Percentiles rank a stretch among this genome's conserved stretches.
Evolutionary conservation across 352 stramenopile species (phyloP).

Genomic region (Globisporangium canariense): DNA sequence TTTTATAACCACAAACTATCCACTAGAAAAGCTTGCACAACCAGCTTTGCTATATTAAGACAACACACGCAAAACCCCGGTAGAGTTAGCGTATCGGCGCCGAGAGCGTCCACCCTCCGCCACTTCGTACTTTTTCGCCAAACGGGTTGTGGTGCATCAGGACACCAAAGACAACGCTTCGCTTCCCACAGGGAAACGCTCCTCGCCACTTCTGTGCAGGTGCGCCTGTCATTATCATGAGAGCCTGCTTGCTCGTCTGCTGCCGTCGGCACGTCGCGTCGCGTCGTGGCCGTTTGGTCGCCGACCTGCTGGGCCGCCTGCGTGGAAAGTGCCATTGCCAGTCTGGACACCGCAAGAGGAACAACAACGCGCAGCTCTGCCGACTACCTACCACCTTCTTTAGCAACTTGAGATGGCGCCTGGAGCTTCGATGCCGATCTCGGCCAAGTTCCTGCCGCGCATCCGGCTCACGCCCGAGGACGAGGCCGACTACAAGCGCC

Average conservation of each 20-base stretch:
- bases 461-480: conserved; percentile 31
- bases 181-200: too few species aligned
- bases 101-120: too few species aligned
- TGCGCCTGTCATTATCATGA: too few species aligned
- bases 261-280: background rate
- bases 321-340: background rate
- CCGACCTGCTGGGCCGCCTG: background rate
- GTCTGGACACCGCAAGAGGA: background rate
- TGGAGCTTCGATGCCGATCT: background rate
- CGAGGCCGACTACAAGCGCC: conserved; percentile 24
- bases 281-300: background rate
- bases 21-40: too few species aligned
- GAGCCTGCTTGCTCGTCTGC: background rate
- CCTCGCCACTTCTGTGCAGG: too few species aligned
- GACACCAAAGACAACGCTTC: too few species aligned
- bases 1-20: too few species aligned
- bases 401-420: background rate
- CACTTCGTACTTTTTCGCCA: too few species aligned
- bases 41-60: too few species aligned
- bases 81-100: too few species aligned
- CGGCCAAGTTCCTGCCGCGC: conserved; percentile 16
- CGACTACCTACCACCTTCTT: background rate
- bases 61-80: too few species aligned
- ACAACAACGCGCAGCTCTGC: background rate
- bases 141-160: too few species aligned